Evolutionary conservation across 2,329 filamentous ascomycete species (phyloP).

Genomic region (Tolypocladium album): DNA sequence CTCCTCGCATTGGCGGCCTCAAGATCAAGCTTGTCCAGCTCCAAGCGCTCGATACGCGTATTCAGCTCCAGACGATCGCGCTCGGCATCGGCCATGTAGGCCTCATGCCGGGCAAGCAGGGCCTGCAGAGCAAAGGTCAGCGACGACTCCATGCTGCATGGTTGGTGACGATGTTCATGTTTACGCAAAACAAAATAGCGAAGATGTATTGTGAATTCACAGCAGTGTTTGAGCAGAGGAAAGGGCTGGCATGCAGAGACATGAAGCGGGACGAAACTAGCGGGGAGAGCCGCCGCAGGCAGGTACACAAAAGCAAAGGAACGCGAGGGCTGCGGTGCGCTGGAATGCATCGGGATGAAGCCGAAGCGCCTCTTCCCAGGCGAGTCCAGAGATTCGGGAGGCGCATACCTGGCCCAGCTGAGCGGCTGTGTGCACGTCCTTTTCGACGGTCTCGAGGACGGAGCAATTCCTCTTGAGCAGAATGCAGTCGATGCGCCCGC

Average conservation of each 20-base stretch:
- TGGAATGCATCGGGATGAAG: not conserved
- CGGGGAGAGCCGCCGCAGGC: not conserved
- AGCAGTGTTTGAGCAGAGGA: not conserved
- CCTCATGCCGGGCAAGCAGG: slow-evolving; percentile 81
- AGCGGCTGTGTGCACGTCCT: slow-evolving; percentile 77
- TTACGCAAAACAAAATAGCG: not conserved
- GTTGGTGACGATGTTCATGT: not conserved
- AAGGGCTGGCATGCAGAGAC: not conserved
- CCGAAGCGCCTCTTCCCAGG: not conserved
- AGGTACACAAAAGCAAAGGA: not conserved
- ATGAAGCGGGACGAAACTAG: not conserved
- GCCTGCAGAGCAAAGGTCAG: slow-evolving; percentile 75
- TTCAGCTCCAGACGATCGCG: slow-evolving; percentile 67
- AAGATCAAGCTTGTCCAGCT: slow-evolving; percentile 61
- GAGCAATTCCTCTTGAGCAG: slow-evolving; percentile 72
- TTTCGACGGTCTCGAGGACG: slow-evolving; percentile 71
- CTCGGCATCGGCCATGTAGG: slow-evolving; percentile 88
- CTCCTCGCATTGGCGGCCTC: slow-evolving; percentile 68
- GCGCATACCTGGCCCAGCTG: slow-evolving; percentile 77
- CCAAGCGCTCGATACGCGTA: slow-evolving; percentile 63
- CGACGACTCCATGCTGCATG: slow-evolving; percentile 27
- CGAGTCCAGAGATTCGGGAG: not conserved
- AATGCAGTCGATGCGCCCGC: slow-evolving; percentile 68
- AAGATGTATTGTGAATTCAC: not conserved
- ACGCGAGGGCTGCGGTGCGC: not conserved